Evolutionary conservation across 2,329 filamentous ascomycete species (phyloP), one percentile per base, ranked within the genome.

Genomic region (Monosporascus cannonballus): DNA sequence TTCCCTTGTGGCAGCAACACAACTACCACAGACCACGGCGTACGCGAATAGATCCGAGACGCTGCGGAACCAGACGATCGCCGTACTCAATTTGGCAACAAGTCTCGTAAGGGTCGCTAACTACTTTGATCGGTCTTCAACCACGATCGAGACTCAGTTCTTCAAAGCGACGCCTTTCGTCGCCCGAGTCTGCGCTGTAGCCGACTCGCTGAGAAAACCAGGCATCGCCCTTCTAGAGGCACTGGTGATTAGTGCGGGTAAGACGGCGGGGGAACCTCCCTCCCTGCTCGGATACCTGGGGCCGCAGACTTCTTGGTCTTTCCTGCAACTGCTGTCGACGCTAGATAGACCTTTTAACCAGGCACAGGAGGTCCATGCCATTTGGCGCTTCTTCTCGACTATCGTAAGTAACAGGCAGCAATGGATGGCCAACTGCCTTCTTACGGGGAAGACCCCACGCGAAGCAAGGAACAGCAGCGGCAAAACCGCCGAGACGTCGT

Each of bases 251-350:
- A 85, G 81, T 58, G 86, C 87, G 24, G 83, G 85, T 24, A 82
- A 82, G 55, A 73, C 77, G 17, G 73, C 79, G 30, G 78, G 77
- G n/a, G 91, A 96, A 60, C 90, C 92, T 1, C 89, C 90, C n/a
- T 96, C 93, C 6, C 77, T 99, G n/a, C 81, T 99, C 22, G 92
- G 92, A 34, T 90, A 96, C 65, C 76, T 99, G 6, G 91, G 91
- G 1, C 80, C 90, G 9, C 84, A 90, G 51, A 85, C 90, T 8
- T 89, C 92, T 11, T 90, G 89, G 61, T 86, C 88, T 39, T 96
- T 99, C 65, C 76, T 99, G 24, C 83, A 87, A 55, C 76, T 94
- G 6, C 73, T 97, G 6, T 85, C 89, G 4, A 81, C 84, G 54
- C 77, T 96, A 25, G 90, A 93, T 59, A 84, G 83, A 59, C 90